A percentile compares a stretch with the other conserved stretches of the same genome.
phyloP scores from a whole-genome alignment of 305 asterid genomes.

The Solanum hybrid region DNA sequence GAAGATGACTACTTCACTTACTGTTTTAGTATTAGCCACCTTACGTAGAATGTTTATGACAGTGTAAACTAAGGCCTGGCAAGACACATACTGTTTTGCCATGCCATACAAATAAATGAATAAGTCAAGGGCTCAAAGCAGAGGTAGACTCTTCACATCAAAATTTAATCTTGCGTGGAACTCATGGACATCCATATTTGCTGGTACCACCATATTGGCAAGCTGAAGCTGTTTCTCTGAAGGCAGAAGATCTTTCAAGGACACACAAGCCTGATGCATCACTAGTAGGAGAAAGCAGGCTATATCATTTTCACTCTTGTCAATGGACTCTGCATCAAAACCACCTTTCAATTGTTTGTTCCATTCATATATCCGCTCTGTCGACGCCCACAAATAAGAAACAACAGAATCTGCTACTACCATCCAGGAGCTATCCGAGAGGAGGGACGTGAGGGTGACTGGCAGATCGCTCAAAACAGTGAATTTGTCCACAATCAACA shows the following conservation, averaged over 20 bases:
- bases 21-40: not conserved
- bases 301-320: constrained; percentile 36
- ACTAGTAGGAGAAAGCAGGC: constrained; percentile 46
- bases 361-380: constrained; percentile 55
- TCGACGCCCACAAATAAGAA: constrained; percentile 41
- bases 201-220: constrained; percentile 52
- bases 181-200: not conserved
- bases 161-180: not conserved
- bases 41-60: no score
- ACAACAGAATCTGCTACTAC: constrained; percentile 53
- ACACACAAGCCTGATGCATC: constrained; percentile 49
- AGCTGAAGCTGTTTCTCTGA: constrained; percentile 59
- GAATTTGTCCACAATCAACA: constrained; percentile 41
- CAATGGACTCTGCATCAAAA: constrained; percentile 34
- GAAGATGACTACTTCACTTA: not conserved
- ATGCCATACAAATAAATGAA: not conserved
- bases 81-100: not conserved
- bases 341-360: constrained; percentile 6
- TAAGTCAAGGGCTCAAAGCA: not conserved
- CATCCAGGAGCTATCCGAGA: constrained; percentile 40
- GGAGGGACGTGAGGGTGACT: constrained; percentile 54
- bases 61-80: not conserved
- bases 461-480: constrained; percentile 76
- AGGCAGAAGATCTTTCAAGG: constrained; percentile 50
- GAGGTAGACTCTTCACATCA: not conserved